Conservation (phyloP, 1,139 yeast genomes). For the Saccharomyces hybrid region DNA sequence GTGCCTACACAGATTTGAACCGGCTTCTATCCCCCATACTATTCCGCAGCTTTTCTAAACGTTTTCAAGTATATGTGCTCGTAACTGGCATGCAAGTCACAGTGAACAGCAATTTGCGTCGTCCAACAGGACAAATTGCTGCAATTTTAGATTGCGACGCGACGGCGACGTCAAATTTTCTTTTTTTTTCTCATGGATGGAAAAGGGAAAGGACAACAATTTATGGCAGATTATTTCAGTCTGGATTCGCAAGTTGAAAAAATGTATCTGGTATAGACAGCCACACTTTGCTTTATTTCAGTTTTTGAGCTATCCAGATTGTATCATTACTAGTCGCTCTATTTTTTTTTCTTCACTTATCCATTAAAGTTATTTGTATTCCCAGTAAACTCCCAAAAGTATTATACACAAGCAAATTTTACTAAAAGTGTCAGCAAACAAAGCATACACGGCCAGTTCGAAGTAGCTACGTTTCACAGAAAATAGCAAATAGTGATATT, state of each 20-base stretch:
- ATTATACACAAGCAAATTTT: not conserved
- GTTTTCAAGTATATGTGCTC: not conserved
- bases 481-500: not conserved
- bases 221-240: not conserved
- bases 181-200: not conserved
- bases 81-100: not conserved
- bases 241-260: not conserved
- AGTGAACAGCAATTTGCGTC: not conserved
- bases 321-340: not conserved
- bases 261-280: not conserved
- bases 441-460: not conserved
- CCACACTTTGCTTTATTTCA: not conserved
- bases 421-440: not conserved
- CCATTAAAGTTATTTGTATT: not conserved
- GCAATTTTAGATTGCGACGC: not conserved
- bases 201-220: not conserved
- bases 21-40: too few species aligned
- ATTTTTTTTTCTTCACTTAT: not conserved
- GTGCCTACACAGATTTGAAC: not conserved
- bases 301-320: not conserved
- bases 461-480: not conserved
- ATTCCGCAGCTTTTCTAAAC: not conserved
- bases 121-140: not conserved
- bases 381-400: not conserved
- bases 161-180: slow-evolving; percentile 1